Evolutionary conservation across 208 protist genomes (phyloP).

Genomic region (Zelonia costaricensis): DNA sequence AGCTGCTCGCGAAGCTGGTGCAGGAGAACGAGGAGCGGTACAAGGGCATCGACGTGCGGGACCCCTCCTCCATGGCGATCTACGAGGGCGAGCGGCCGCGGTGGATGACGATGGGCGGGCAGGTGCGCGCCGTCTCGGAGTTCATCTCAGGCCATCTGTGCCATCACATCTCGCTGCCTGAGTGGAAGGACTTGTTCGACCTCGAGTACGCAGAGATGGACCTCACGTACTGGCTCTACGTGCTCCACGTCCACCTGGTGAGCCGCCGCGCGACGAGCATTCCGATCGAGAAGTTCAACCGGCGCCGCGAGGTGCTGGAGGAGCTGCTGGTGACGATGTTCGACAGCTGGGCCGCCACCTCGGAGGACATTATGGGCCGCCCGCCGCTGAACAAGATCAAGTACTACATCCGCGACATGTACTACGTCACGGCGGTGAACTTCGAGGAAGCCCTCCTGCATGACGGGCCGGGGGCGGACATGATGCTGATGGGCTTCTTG

Average conservation of each 20-base stretch:
- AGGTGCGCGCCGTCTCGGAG: constrained; percentile 84
- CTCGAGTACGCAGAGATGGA: constrained; percentile 91
- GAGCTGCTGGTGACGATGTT: constrained; percentile 89
- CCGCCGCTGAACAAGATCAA: constrained; percentile 87
- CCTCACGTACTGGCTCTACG: constrained; percentile 89
- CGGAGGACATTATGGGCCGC: constrained; percentile 87
- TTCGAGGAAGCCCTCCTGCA: constrained; percentile 88
- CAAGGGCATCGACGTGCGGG: constrained; percentile 78
- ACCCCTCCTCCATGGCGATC: constrained; percentile 78
- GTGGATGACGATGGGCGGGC: constrained; percentile 84
- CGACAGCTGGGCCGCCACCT: constrained; percentile 81
- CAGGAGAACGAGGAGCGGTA: constrained; percentile 75
- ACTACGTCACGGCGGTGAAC: constrained; percentile 89
- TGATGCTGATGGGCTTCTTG: constrained; percentile 89
- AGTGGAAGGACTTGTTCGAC: constrained; percentile 87
- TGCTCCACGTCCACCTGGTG: constrained; percentile 86
- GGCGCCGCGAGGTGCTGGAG: constrained; percentile 86
- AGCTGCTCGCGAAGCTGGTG: constrained; percentile 61
- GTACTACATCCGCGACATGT: constrained; percentile 92
- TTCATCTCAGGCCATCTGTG: constrained; percentile 90
- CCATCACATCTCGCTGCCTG: constrained; percentile 83
- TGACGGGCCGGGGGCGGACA: constrained; percentile 76
- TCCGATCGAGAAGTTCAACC: constrained; percentile 86
- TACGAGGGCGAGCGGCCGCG: constrained; percentile 80
- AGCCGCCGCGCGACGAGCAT: constrained; percentile 82